Evolutionary conservation across 306 rosid species (phyloP).

Genomic region (Senna tora): DNA sequence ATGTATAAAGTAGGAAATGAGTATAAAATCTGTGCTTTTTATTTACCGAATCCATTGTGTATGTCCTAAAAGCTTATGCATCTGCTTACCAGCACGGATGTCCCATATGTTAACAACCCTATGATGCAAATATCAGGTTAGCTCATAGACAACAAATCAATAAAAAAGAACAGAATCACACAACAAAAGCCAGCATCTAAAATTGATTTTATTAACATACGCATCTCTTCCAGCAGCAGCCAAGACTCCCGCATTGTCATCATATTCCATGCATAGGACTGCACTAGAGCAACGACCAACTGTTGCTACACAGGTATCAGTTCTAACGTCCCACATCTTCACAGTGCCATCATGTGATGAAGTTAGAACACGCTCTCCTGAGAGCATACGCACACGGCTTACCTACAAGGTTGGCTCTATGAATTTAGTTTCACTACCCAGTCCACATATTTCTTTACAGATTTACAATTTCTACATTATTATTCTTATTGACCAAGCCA

Average conservation of each 20-base stretch:
- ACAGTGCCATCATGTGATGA: slow-evolving; percentile 97
- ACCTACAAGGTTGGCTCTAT: slow-evolving; percentile 60
- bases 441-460: slow-evolving; percentile 16
- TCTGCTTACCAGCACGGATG: slow-evolving; percentile 86
- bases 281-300: slow-evolving; percentile 99
- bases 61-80: slow-evolving; percentile 97
- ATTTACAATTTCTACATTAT: slow-evolving; percentile 35
- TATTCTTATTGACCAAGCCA: slow-evolving; percentile 7
- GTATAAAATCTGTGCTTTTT: slow-evolving; percentile 28
- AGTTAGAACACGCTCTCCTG: slow-evolving; percentile 96
- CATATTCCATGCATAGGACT: slow-evolving; percentile 93
- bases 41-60: slow-evolving; percentile 89
- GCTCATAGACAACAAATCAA: slow-evolving; percentile 24
- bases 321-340: slow-evolving; percentile 99
- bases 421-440: slow-evolving; percentile 43
- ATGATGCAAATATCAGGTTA: slow-evolving; percentile 45
- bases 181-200: slow-evolving; percentile 29
- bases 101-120: slow-evolving; percentile 96
- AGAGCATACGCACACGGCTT: slow-evolving; percentile 92
- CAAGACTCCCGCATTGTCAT: slow-evolving; percentile 90
- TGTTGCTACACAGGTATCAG: slow-evolving; percentile 97
- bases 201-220: slow-evolving; percentile 56
- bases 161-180: slow-evolving; percentile 31
- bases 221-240: slow-evolving; percentile 97
- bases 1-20: slow-evolving; percentile 16